Conservation (phyloP, 345 rosid genomes). For the Populus deltoides region DNA sequence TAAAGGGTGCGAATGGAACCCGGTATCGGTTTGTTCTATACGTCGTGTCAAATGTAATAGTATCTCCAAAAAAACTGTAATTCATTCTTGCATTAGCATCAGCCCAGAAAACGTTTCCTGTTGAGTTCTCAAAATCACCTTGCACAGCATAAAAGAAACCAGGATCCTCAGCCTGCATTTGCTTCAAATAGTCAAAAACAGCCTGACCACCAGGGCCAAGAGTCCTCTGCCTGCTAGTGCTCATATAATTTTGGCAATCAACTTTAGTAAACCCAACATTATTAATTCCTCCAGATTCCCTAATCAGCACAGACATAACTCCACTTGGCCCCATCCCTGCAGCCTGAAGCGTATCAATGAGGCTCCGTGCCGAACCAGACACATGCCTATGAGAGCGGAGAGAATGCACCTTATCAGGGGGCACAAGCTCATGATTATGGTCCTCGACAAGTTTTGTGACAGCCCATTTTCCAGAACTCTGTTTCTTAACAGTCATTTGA, state of each 20-base stretch:
- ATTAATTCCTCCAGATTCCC: conserved; percentile 47
- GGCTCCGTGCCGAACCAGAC: conserved; percentile 47
- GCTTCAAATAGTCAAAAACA: conserved; percentile 60
- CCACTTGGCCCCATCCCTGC: conserved; percentile 54
- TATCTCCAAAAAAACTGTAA: conserved; percentile 51
- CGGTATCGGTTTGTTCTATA: conserved; percentile 49
- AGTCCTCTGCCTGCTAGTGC: conserved; percentile 43
- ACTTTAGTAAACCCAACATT: conserved; percentile 53
- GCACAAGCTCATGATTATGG: conserved; percentile 52
- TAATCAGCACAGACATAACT: conserved; percentile 49
- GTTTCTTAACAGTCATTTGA: conserved; percentile 38
- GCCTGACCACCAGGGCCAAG: conserved; percentile 54
- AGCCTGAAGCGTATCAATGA: conserved; percentile 54
- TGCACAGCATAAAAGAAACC: conserved; percentile 52
- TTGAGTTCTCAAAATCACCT: conserved; percentile 38
- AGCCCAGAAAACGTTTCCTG: conserved; percentile 48
- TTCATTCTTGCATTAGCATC: conserved; percentile 45
- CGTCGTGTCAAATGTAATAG: conserved; percentile 51
- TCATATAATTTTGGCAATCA: conserved; percentile 54
- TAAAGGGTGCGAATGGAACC: conserved; percentile 55
- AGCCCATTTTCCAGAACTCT: conserved; percentile 41
- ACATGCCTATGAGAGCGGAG: conserved; percentile 51
- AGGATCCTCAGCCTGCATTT: conserved; percentile 43
- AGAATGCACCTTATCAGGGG: conserved; percentile 49
- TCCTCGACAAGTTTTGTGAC: conserved; percentile 35